Percentiles rank a stretch among this genome's conserved stretches.
Conservation (phyloP, 2,329 filamentous ascomycete species). For the Colletotrichum tamarilloi region DNA sequence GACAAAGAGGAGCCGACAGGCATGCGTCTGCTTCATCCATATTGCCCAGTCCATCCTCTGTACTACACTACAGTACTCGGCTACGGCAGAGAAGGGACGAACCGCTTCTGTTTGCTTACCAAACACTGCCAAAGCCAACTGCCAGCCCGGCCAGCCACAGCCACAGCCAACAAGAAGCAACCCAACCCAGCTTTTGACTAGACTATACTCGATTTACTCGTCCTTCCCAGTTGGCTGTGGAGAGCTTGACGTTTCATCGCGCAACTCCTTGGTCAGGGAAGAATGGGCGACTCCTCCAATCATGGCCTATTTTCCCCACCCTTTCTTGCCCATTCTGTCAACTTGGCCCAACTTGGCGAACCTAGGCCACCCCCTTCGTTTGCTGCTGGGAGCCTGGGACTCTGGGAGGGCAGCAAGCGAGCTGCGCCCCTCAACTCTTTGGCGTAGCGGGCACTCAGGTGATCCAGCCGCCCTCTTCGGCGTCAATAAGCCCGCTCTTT, state of each 20-base stretch:
- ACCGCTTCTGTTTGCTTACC: not conserved
- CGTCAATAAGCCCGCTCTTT: not conserved
- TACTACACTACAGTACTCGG: not conserved
- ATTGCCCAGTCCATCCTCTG: not conserved
- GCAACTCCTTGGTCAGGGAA: constrained; percentile 16
- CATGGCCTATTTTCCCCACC: constrained; percentile 13
- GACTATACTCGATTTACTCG: not conserved
- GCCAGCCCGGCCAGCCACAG: not conserved
- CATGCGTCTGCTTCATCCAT: constrained; percentile 19
- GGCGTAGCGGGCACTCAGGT: not conserved
- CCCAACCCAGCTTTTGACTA: not conserved
- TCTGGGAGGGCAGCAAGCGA: not conserved
- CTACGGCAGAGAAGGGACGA: not conserved
- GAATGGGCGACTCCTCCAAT: constrained; percentile 26
- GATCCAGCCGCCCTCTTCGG: not conserved
- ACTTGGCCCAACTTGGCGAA: constrained; percentile 3
- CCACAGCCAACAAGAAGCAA: not conserved
- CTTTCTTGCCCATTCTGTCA: constrained; percentile 5
- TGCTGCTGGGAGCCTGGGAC: not conserved
- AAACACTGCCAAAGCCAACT: not conserved
- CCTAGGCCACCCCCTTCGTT: not conserved
- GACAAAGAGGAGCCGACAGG: constrained; percentile 18
- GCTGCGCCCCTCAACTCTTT: not conserved
- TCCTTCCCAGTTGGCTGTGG: not conserved
- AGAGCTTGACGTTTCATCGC: constrained; percentile 31